These are phyloP conservation scores for Avena insularis DNA, from an alignment of 176 grass and related monocot species.

Conservation along the genomic window DNA sequence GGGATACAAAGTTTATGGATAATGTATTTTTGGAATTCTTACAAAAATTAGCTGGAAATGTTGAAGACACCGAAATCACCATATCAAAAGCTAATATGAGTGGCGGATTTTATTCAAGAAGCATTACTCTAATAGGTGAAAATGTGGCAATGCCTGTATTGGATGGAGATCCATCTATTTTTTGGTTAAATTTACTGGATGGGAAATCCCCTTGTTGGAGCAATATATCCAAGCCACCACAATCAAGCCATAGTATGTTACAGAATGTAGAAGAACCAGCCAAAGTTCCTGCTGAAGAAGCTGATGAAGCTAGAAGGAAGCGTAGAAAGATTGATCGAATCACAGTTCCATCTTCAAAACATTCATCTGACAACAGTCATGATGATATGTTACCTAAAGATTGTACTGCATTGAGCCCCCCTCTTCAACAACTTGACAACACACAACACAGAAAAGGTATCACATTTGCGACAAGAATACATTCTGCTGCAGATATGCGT, in stretches of 20 bases:
- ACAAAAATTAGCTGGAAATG: constrained; percentile 38
- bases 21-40: constrained; percentile 62
- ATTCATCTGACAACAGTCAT: neutral
- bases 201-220: constrained; percentile 51
- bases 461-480: constrained; percentile 16
- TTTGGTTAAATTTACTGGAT: constrained; percentile 80
- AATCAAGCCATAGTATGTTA: constrained; percentile 51
- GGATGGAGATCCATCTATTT: constrained; percentile 64
- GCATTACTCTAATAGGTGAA: constrained; percentile 70
- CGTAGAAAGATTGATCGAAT: constrained; percentile 46
- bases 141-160: constrained; percentile 50
- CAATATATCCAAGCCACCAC: constrained; percentile 51
- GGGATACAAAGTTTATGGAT: constrained; percentile 39
- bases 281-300: constrained; percentile 43
- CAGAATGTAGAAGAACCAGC: constrained; percentile 47
- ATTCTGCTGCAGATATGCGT: constrained; percentile 31
- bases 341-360: constrained; percentile 40
- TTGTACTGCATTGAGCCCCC: constrained; percentile 13
- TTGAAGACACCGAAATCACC: constrained; percentile 30
- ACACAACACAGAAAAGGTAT: constrained; percentile 31
- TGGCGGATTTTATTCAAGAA: constrained; percentile 74
- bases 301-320: constrained; percentile 55
- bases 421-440: constrained; percentile 27
- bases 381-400: constrained; percentile 26
- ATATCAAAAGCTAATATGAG: constrained; percentile 61